Conservation (phyloP, 169 alveolate species). For the Plasmodium adleri region DNA sequence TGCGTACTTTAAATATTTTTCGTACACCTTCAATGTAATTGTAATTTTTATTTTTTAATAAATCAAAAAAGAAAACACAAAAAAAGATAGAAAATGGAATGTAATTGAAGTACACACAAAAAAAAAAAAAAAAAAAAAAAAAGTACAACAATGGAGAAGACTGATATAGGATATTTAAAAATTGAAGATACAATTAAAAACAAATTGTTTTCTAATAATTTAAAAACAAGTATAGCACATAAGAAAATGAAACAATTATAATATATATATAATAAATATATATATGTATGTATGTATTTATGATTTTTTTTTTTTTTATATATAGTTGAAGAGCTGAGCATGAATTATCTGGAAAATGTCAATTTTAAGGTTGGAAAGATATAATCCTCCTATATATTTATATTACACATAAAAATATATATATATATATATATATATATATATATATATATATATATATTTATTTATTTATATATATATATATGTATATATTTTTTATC, state of each 20-base stretch:
- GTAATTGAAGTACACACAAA: background rate
- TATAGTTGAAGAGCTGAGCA: constrained; percentile 59
- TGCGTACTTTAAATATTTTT: no score
- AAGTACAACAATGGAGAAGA: constrained; percentile 36
- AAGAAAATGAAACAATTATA: background rate
- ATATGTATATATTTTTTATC: background rate
- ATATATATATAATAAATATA: background rate
- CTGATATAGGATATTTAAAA: constrained; percentile 65
- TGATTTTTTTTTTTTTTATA: constrained; percentile 2
- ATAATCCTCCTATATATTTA: no score
- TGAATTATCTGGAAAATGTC: constrained; percentile 36
- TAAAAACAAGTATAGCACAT: constrained; percentile 35
- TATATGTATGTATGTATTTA: background rate
- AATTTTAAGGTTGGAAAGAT: constrained; percentile 11
- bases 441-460: background rate
- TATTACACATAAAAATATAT: no score
- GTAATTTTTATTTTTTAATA: background rate
- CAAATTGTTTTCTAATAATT: constrained; percentile 21
- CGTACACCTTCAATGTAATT: no score
- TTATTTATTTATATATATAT: background rate
- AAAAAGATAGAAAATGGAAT: background rate
- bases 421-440: background rate
- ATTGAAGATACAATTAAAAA: constrained; percentile 31
- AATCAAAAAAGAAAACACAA: background rate
- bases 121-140: background rate